These are phyloP conservation scores for Rhodotorula toruloides DNA, from an alignment of 768 basidiomycete genomes.

Conservation along the genomic window DNA sequence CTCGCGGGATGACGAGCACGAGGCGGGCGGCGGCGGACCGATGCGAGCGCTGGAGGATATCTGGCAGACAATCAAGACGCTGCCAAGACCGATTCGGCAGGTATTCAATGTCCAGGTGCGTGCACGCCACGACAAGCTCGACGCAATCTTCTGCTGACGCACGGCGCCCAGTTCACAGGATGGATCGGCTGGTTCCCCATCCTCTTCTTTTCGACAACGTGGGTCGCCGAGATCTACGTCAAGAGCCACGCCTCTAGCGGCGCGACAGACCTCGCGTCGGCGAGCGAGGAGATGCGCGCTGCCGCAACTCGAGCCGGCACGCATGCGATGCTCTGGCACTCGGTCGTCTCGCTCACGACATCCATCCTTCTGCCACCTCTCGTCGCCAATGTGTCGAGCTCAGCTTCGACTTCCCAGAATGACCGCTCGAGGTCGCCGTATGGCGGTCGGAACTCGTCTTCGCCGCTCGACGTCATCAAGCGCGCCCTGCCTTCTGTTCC, in stretches of 20 bases:
- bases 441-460: not conserved
- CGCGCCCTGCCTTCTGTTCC: slow-evolving; percentile 41
- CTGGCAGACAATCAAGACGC: slow-evolving; percentile 62
- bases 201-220: slow-evolving; percentile 52
- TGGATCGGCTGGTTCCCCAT: slow-evolving; percentile 92
- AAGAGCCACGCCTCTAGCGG: slow-evolving; percentile 42
- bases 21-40: not conserved
- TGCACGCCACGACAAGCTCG: slow-evolving; percentile 48
- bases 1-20: slow-evolving; percentile 38
- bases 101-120: slow-evolving; percentile 60
- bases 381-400: slow-evolving; percentile 37
- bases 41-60: slow-evolving; percentile 48
- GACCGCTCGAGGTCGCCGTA: not conserved
- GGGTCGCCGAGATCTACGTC: slow-evolving; percentile 81
- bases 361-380: slow-evolving; percentile 70
- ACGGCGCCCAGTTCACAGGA: slow-evolving; percentile 60
- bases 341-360: slow-evolving; percentile 62
- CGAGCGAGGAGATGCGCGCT: slow-evolving; percentile 52
- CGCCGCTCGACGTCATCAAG: not conserved
- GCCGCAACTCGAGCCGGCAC: slow-evolving; percentile 79
- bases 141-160: slow-evolving; percentile 54
- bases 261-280: slow-evolving; percentile 44
- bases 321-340: slow-evolving; percentile 71
- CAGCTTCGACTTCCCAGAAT: not conserved
- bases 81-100: slow-evolving; percentile 70